Evolutionary conservation across 139 green algal genomes (phyloP).

Genomic region (Coccomyxa sp.): DNA sequence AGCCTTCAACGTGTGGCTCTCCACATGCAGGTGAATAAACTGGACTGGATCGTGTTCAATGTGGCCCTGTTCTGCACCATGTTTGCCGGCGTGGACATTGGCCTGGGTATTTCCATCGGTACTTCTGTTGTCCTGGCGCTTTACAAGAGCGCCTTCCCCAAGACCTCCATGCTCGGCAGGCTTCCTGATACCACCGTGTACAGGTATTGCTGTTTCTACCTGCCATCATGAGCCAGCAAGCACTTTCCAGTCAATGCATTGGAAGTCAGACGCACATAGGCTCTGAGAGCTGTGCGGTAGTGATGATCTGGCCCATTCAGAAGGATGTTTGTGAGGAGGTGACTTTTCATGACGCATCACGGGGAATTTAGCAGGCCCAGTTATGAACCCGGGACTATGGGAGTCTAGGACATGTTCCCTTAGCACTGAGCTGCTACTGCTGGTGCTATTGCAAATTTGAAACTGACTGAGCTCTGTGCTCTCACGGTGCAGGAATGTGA

Average conservation of each 20-base stretch:
- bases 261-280: background rate
- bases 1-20: too few species aligned
- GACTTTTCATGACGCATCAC: too few species aligned
- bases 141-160: constrained; percentile 64
- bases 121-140: constrained; percentile 37
- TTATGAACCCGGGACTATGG: too few species aligned
- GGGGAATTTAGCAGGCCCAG: too few species aligned
- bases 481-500: constrained; percentile 49
- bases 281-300: background rate
- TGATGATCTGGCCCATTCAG: too few species aligned
- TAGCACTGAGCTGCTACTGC: too few species aligned
- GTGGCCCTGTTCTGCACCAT: constrained; percentile 37
- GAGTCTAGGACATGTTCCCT: too few species aligned
- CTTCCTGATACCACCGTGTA: constrained; percentile 60
- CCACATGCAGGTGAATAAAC: constrained; percentile 33
- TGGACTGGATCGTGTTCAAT: constrained; percentile 63
- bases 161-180: constrained; percentile 74
- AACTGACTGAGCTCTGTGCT: background rate
- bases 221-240: background rate
- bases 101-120: constrained; percentile 66
- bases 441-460: background rate
- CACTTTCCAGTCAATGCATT: background rate
- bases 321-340: too few species aligned
- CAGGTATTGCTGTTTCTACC: constrained; percentile 3
- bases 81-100: constrained; percentile 67